Evolutionary conservation across 331 rosid species (phyloP), one percentile per base, ranked within the genome.

Genomic region (Malus hybrid): DNA sequence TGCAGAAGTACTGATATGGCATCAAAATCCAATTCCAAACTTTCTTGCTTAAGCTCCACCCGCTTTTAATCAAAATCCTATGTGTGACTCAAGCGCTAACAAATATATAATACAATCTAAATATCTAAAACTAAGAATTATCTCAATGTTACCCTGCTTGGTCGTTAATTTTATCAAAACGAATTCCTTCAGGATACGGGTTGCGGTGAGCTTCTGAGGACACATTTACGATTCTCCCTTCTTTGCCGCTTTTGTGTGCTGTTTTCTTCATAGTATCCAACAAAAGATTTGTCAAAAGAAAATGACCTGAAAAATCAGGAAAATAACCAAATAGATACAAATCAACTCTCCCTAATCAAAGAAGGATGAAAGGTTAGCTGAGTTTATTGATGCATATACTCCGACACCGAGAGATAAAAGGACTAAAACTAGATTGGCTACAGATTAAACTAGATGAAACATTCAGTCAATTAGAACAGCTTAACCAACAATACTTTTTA

Each of bases 241-340:
- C 90, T 70, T 70, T 92, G 55, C 81, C 74, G 52, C 88, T 84
- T 81, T 85, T 73, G 36, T 3, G 69, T n/a, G 96, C 75, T 20
- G 97, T 94, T 88, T 88, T 86, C 86, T 90, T 92, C 90, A 92
- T 89, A 14, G 79, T 87, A 20, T 92, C 97, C 93, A 92, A 72
- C 79, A 94, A 79, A 77, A 94, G 96, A 81, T 86, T 68, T 71
- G 97, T 89, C 91, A 94, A 70, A 44, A 92, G 90, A 90, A 94
- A 92, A 85, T 92, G 97, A 36, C 99, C 99, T 94, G 90, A 48
- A 70, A 46, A 77, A 65, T 27, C 34, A 60, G 11, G 6, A n/a
- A 72, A 2, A 9, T 39, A 39, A 39, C 44, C 44, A 39, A 39
- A 9, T 2, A 9, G 46, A 39, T 39, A 9, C 46, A 39, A 39